Conservation (phyloP, 78 protist species). For the Dictyostelium purpureum region DNA sequence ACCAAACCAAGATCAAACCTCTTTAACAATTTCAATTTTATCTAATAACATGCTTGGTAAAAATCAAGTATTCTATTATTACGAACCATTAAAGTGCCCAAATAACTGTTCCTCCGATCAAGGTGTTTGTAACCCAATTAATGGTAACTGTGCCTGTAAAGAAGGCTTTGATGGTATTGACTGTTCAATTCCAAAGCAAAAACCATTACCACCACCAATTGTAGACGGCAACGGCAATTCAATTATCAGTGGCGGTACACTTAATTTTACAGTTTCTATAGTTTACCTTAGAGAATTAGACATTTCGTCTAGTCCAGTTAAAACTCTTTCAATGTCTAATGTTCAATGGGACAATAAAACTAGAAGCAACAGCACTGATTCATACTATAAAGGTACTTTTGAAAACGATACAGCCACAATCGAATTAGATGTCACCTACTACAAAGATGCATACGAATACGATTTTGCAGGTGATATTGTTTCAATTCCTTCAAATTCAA, state of each 20-base stretch:
- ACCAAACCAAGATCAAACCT: neutral
- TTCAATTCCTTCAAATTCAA: constrained; percentile 6
- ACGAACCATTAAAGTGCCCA: neutral
- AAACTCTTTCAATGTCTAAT: neutral
- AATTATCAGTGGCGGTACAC: neutral
- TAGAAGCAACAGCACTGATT: too few species aligned
- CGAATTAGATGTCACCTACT: neutral
- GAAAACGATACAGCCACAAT: neutral
- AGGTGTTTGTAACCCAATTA: constrained; percentile 15
- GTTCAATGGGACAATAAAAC: constrained; percentile 1
- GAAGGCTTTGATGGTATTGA: neutral
- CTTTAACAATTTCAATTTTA: neutral
- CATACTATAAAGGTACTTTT: neutral
- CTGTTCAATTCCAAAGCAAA: neutral
- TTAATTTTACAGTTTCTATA: constrained; percentile 33
- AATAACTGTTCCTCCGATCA: neutral
- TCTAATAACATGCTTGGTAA: neutral
- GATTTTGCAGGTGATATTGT: constrained; percentile 32
- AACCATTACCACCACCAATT: neutral
- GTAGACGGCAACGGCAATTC: constrained; percentile 20
- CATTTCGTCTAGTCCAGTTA: neutral
- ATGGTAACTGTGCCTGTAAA: neutral
- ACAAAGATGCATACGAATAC: neutral
- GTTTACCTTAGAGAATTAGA: neutral
- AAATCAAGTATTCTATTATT: constrained; percentile 19